A percentile compares a stretch with the other conserved stretches of the same genome.
Conservation (phyloP, 208 protist genomes). For the Crithidia expoeki region DNA sequence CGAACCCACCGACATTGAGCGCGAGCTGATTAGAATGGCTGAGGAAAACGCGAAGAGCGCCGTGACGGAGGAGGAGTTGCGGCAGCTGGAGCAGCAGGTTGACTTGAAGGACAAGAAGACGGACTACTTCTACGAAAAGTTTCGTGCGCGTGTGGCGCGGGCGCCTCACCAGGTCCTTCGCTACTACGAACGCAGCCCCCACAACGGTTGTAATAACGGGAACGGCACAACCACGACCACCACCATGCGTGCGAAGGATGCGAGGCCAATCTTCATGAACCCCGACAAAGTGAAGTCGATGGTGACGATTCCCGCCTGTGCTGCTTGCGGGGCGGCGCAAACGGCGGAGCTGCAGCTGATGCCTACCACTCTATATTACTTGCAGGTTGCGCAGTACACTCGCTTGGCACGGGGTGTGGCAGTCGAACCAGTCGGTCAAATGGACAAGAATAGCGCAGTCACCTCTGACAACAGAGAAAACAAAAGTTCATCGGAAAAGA, state of each 20-base stretch:
- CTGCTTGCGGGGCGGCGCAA: conserved; percentile 60
- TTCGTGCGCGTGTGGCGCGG: conserved; percentile 60
- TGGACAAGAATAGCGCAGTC: too few species aligned
- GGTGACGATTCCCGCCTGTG: conserved; percentile 57
- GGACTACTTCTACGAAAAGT: conserved; percentile 84
- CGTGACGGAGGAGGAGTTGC: conserved; percentile 57
- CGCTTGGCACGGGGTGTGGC: conserved; percentile 10
- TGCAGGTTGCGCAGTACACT: conserved; percentile 59
- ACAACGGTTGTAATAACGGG: not conserved
- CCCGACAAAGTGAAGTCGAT: conserved; percentile 51
- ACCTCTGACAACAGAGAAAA: too few species aligned
- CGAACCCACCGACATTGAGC: conserved; percentile 66
- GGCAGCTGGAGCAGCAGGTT: conserved; percentile 65
- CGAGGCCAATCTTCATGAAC: conserved; percentile 81
- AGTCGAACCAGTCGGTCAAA: not conserved
- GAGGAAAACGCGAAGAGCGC: conserved; percentile 50
- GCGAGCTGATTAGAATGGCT: conserved; percentile 62
- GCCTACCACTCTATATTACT: conserved; percentile 78
- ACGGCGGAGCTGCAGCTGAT: conserved; percentile 85
- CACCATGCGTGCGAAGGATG: conserved; percentile 16
- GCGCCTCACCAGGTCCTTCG: conserved; percentile 77
- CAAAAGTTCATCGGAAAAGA: too few species aligned
- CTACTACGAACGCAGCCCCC: conserved; percentile 58
- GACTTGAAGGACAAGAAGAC: conserved; percentile 74
- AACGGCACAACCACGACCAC: not conserved